Evolutionary conservation across 2,329 filamentous ascomycete genomes (phyloP), one percentile per base, ranked within the genome.

Genomic region (Penicillium aurantiogriseum): DNA sequence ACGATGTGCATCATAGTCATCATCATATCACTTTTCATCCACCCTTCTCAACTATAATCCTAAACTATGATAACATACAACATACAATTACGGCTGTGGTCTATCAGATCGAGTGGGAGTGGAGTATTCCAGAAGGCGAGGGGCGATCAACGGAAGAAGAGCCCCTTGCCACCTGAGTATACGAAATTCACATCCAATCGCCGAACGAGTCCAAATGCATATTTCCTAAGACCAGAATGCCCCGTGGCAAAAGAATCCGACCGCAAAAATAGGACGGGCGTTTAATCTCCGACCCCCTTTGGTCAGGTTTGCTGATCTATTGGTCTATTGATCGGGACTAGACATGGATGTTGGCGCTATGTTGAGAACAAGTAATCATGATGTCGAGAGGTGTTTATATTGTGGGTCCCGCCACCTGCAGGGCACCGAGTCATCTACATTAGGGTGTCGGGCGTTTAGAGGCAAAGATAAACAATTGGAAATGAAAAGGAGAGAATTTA

Each of bases 361-460:
- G 17, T 15, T 19, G 15, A 31, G 27, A 19, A 11, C 43, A 33
- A 23, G 31, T 44, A 51, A 39, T 56, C 40, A 65, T 66, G 63
- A 66, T 66, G 61, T 63, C 53, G 53, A 59, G 57, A 50, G 55
- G 56, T 60, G 62, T 60, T 63, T 63, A 59, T 57, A 58, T 49
- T 58, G 64, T 65, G 63, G 64, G 59, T 58, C 63, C 62, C 58
- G 60, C 63, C 59, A 62, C 59, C 46, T 63, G 61, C 54, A 60
- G 56, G 51, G 43, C 51, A 56, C 33, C 46, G n/a, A 47, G 31
- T 31, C 35, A 35, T 52, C 42, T 39, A 35, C 42, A 36, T 56
- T 40, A 33, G 19, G 19, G 13, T 19, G 29, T 50, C 19, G 29
- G 52, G 52, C 52, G 45, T 36, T 43, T 10, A 54, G 53, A 45